Conservation (phyloP, 352 stramenopile species). For the Phytophthora fragariaefolia region DNA sequence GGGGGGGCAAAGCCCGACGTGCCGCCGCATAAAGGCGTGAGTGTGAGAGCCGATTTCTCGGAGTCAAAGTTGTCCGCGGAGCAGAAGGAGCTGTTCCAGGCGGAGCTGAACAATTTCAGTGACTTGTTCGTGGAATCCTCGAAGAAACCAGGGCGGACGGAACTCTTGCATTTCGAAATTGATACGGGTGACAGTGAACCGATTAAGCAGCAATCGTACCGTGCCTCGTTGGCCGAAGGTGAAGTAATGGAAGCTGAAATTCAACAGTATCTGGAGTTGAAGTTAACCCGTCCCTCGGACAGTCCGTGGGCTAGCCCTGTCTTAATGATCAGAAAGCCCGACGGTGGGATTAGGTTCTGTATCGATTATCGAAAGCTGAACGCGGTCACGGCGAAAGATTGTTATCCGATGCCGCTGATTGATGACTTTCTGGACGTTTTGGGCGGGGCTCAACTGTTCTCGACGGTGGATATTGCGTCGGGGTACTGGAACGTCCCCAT, state of each 20-base stretch:
- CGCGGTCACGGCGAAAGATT: slow-evolving; percentile 8
- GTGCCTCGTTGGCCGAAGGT: slow-evolving; percentile 7
- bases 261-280: slow-evolving; percentile 7
- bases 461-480: slow-evolving; percentile 11
- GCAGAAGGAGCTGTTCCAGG: neutral
- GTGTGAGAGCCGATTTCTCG: neutral
- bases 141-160: slow-evolving; percentile 5
- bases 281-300: neutral
- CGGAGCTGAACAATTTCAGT: neutral
- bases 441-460: slow-evolving; percentile 5
- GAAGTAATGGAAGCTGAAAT: slow-evolving; percentile 16
- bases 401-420: slow-evolving; percentile 15
- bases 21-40: neutral
- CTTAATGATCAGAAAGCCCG: too few relatives aligned
- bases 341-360: too few relatives aligned
- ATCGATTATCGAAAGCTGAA: too few relatives aligned
- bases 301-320: slow-evolving; percentile 10
- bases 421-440: slow-evolving; percentile 19
- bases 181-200: neutral
- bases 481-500: too few relatives aligned
- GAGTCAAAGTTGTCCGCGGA: neutral
- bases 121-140: slow-evolving; percentile 7
- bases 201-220: slow-evolving; percentile 16
- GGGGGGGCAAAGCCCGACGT: too few relatives aligned
- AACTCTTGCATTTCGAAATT: too few relatives aligned